phyloP scores from a whole-genome alignment of 2,329 filamentous ascomycete genomes.

The Fusarium sp. region DNA sequence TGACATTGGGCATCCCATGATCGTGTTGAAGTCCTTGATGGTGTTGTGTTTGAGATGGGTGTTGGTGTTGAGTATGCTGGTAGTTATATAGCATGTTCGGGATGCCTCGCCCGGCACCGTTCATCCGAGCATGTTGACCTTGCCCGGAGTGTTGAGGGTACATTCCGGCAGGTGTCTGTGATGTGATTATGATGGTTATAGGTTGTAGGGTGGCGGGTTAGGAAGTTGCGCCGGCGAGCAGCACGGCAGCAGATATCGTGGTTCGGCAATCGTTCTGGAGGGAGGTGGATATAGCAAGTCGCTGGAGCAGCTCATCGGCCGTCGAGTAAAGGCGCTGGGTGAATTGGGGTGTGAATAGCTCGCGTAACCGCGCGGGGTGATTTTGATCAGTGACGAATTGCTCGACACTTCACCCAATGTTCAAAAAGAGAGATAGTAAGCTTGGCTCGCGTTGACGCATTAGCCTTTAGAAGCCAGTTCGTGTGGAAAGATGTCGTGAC shows the following conservation, averaged over 20 bases:
- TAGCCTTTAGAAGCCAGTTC: conserved; percentile 47
- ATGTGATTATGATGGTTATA: conserved; percentile 32
- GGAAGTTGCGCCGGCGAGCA: conserved; percentile 47
- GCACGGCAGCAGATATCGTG: conserved; percentile 46
- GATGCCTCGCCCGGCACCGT: conserved; percentile 68
- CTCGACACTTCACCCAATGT: conserved; percentile 49
- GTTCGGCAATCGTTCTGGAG: conserved; percentile 37
- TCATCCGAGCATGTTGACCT: conserved; percentile 81
- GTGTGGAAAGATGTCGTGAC: conserved; percentile 37
- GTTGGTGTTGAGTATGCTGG: conserved; percentile 71
- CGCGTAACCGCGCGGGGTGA: conserved; percentile 26
- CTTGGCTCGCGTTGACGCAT: conserved; percentile 57
- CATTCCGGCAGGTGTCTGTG: conserved; percentile 65
- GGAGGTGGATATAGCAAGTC: conserved; percentile 29
- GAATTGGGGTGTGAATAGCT: conserved; percentile 15
- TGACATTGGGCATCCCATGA: conserved; percentile 65
- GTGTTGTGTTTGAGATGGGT: conserved; percentile 74
- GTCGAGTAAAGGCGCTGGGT: conserved; percentile 21
- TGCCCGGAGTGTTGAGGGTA: conserved; percentile 75
- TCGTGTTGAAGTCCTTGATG: conserved; percentile 71
- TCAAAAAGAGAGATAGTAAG: conserved; percentile 50
- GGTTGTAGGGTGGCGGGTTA: conserved; percentile 31
- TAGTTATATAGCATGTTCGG: conserved; percentile 77
- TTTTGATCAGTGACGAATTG: conserved; percentile 36
- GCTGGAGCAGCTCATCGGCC: conserved; percentile 46